Percentiles rank a stretch among this genome's conserved stretches.
phyloP scores from a whole-genome alignment of 2,329 filamentous ascomycete genomes.

The Leptographium galeiforme region DNA sequence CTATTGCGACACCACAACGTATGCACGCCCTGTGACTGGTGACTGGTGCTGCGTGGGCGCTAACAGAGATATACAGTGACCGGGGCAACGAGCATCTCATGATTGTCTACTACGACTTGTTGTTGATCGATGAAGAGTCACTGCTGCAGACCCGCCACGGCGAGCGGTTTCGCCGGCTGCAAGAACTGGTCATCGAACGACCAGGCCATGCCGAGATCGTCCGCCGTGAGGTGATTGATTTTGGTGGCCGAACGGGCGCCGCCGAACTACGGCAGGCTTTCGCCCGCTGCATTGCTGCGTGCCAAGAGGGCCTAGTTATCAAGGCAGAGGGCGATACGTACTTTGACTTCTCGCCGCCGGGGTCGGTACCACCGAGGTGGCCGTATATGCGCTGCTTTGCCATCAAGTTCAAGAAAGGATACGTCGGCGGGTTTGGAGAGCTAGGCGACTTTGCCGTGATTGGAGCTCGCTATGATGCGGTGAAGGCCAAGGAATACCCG shows the following conservation, averaged over 20 bases:
- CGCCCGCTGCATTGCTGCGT: conserved; percentile 47
- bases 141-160: conserved; percentile 39
- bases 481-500: conserved; percentile 40
- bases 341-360: conserved; percentile 36
- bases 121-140: conserved; percentile 40
- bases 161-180: conserved; percentile 46
- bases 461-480: conserved; percentile 57
- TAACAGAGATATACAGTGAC: conserved; percentile 19
- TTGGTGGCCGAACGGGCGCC: conserved; percentile 36
- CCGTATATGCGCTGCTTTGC: conserved; percentile 25
- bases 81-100: conserved; percentile 42
- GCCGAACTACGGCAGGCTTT: conserved; percentile 50
- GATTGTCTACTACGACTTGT: conserved; percentile 47
- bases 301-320: conserved; percentile 67
- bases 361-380: not conserved
- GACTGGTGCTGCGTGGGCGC: conserved; percentile 5
- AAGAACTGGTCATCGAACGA: conserved; percentile 34
- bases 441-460: conserved; percentile 72
- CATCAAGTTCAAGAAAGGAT: conserved; percentile 84
- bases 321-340: conserved; percentile 72
- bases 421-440: conserved; percentile 65
- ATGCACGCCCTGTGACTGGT: not conserved
- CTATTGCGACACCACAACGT: not conserved
- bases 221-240: conserved; percentile 54
- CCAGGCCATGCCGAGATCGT: conserved; percentile 55